Evolutionary conservation across 2,329 filamentous ascomycete species (phyloP).

Genomic region (Penicillium sp.): DNA sequence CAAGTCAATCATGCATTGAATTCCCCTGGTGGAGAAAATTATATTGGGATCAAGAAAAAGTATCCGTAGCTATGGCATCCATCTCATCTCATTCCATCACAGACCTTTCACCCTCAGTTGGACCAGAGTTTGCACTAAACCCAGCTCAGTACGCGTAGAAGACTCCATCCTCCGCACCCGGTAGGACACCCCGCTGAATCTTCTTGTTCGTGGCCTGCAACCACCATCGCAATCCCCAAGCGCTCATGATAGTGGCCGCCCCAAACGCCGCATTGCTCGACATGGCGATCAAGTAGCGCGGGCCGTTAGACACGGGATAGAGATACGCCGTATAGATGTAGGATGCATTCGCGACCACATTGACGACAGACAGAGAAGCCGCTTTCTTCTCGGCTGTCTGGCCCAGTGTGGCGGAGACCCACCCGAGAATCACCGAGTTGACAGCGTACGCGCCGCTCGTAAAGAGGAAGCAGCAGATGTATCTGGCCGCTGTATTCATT

Average conservation of each 20-base stretch:
- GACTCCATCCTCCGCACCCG: not conserved
- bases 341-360: conserved; percentile 40
- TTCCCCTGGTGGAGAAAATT: too few species aligned
- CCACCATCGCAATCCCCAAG: conserved; percentile 4
- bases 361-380: conserved; percentile 43
- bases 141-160: conserved; percentile 1
- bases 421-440: conserved; percentile 46
- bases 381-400: conserved; percentile 49
- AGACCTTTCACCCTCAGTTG: not conserved
- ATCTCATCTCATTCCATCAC: not conserved
- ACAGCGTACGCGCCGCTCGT: conserved; percentile 29
- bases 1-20: too few species aligned
- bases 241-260: not conserved
- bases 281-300: conserved; percentile 6
- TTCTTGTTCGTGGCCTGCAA: conserved; percentile 4
- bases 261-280: conserved; percentile 1
- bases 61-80: not conserved
- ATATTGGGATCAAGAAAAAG: not conserved
- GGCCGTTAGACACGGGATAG: conserved; percentile 21
- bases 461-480: conserved; percentile 31
- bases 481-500: conserved; percentile 26
- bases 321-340: conserved; percentile 43
- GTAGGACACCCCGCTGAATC: not conserved
- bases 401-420: conserved; percentile 44
- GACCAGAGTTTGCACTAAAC: too few species aligned